phyloP scores from a whole-genome alignment of 139 green algal species.

The Parachlorella kessleri region DNA sequence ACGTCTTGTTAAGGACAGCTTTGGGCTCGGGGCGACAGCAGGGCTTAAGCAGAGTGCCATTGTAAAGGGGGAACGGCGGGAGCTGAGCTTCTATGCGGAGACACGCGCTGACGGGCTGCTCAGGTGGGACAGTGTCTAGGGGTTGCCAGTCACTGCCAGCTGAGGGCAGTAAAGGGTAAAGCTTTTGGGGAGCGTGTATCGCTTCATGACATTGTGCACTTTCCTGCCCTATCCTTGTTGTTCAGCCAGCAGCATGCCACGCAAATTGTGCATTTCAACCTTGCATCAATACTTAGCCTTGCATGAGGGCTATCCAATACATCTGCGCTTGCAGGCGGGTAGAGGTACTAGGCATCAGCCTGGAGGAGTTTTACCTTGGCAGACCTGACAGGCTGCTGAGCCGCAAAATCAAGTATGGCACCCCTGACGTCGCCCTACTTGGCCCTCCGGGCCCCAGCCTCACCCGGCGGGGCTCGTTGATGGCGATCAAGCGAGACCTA shows the following conservation, averaged over 20 bases:
- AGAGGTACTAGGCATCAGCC: not conserved
- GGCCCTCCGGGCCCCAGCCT: too few relatives aligned
- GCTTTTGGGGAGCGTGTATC: too few relatives aligned
- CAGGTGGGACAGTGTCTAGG: too few relatives aligned
- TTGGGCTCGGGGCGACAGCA: slow-evolving; percentile 14
- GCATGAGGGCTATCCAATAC: not conserved
- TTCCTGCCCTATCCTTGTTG: too few relatives aligned
- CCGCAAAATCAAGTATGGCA: not conserved
- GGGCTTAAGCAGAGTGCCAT: not conserved
- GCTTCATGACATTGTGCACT: too few relatives aligned
- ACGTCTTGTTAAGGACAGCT: slow-evolving; percentile 64
- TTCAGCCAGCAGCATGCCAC: too few relatives aligned
- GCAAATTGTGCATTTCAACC: too few relatives aligned
- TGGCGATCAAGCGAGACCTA: too few relatives aligned
- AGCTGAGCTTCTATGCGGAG: slow-evolving; percentile 5
- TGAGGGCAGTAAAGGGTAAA: too few relatives aligned
- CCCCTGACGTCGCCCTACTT: not conserved
- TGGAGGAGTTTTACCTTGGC: slow-evolving; percentile 17
- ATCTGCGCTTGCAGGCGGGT: slow-evolving; percentile 6
- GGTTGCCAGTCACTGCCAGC: too few relatives aligned
- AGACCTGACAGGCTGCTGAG: slow-evolving; percentile 2
- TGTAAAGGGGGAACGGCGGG: not conserved
- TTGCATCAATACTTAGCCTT: too few relatives aligned
- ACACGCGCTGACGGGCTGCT: slow-evolving; percentile 74
- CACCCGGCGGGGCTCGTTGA: too few relatives aligned